Conservation (phyloP, 1,139 yeast genomes). For the Casaregolazyma suthepensis region DNA sequence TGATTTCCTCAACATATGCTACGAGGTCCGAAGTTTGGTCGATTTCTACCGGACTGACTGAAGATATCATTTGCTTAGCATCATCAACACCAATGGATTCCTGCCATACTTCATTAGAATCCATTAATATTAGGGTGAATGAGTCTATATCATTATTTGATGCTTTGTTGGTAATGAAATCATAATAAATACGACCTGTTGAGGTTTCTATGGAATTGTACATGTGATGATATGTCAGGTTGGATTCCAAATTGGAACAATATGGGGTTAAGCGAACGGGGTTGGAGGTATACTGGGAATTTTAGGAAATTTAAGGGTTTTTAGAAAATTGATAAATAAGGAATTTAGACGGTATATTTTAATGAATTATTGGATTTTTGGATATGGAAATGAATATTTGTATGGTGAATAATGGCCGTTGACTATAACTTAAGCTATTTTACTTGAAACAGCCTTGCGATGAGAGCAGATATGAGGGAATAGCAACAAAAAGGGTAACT, state of each 20-base stretch:
- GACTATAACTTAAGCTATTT: no score
- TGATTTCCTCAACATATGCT: constrained; percentile 1
- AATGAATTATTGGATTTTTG: no score
- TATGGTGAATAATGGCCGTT: no score
- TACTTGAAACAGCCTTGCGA: background rate
- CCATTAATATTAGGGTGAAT: background rate
- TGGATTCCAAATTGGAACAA: background rate
- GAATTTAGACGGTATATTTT: no score
- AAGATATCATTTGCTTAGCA: background rate
- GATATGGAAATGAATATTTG: no score
- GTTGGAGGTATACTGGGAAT: no score
- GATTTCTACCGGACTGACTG: constrained; percentile 5
- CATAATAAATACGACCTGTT: background rate
- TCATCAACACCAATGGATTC: background rate
- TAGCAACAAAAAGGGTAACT: background rate
- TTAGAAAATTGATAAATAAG: no score
- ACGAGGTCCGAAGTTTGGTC: background rate
- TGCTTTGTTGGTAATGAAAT: background rate
- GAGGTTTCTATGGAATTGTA: background rate
- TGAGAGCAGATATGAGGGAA: background rate
- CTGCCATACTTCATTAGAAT: background rate
- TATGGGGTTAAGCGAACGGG: background rate
- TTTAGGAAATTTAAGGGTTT: background rate
- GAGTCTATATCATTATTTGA: background rate
- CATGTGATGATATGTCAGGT: background rate